Conservation (phyloP, 495 filamentous ascomycete species). For the Penicillium nucicola region DNA sequence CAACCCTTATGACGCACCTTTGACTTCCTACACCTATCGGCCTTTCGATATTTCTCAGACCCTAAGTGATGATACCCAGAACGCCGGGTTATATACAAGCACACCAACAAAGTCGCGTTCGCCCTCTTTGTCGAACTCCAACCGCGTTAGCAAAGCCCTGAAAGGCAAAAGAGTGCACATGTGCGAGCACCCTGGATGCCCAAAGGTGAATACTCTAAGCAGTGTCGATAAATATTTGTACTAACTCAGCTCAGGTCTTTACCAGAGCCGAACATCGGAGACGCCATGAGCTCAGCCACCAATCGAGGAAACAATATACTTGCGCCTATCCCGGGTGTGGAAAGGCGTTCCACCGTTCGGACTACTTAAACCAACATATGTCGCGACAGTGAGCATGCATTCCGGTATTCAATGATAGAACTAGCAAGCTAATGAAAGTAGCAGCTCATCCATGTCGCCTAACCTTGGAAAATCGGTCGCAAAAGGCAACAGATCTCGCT, state of each 20-base stretch:
- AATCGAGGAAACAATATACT: conserved; percentile 7
- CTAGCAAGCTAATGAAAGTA: background rate
- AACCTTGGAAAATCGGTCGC: background rate
- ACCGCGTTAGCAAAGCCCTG: conserved; percentile 72
- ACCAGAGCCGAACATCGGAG: conserved; percentile 73
- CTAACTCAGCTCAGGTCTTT: conserved; percentile 52
- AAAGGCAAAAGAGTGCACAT: conserved; percentile 73
- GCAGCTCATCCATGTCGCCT: background rate
- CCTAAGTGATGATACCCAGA: background rate
- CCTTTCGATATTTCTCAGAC: background rate
- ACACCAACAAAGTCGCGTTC: background rate
- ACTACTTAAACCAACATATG: conserved; percentile 18
- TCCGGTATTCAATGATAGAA: background rate
- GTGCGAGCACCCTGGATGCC: conserved; percentile 56
- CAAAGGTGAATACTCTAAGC: conserved; percentile 45
- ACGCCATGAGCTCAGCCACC: conserved; percentile 17
- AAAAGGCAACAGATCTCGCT: background rate
- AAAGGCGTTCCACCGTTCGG: conserved; percentile 18
- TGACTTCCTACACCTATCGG: background rate
- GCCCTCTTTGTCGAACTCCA: conserved; percentile 20
- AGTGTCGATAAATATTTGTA: background rate
- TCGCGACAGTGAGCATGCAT: conserved; percentile 11
- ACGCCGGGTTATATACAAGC: background rate
- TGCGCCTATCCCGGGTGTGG: conserved; percentile 12
- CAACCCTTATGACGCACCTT: background rate